Evolutionary conservation across 1,284 basidiomycete species (phyloP).

Genomic region (Papiliotrema laurentii): DNA sequence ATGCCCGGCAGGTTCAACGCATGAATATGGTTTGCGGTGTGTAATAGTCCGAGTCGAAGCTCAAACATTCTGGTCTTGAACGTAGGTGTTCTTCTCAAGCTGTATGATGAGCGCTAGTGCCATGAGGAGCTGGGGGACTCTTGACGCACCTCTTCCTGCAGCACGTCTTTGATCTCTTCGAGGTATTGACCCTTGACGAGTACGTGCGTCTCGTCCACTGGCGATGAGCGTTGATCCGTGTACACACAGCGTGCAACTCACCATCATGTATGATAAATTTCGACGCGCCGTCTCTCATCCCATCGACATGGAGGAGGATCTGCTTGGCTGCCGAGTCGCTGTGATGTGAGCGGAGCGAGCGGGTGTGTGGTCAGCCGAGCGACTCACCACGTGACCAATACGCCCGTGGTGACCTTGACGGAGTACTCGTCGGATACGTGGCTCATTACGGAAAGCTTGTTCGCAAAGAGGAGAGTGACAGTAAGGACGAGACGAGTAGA

Average conservation of each 20-base stretch:
- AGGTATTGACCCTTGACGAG: slow-evolving; percentile 34
- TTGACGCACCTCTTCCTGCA: slow-evolving; percentile 37
- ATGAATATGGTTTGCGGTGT: no score
- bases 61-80: slow-evolving; percentile 31
- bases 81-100: slow-evolving; percentile 46
- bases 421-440: slow-evolving; percentile 17
- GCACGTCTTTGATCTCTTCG: slow-evolving; percentile 31
- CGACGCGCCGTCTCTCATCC: slow-evolving; percentile 22
- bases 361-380: neutral
- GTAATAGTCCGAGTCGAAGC: no score
- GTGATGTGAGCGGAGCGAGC: neutral
- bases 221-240: neutral
- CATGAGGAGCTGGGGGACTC: neutral
- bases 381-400: slow-evolving; percentile 31
- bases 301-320: slow-evolving; percentile 41
- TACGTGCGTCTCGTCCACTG: slow-evolving; percentile 41
- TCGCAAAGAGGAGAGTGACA: no score
- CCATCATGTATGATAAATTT: slow-evolving; percentile 40
- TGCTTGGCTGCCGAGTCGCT: slow-evolving; percentile 46
- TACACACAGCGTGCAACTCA: slow-evolving; percentile 11
- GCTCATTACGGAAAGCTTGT: slow-evolving; percentile 6
- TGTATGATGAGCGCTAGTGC: slow-evolving; percentile 6
- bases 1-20: no score
- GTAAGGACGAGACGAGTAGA: no score
- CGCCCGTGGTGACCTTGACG: slow-evolving; percentile 24